phyloP scores from a whole-genome alignment of 371 early-diverging fungal genomes.

The Mucor indicus region DNA sequence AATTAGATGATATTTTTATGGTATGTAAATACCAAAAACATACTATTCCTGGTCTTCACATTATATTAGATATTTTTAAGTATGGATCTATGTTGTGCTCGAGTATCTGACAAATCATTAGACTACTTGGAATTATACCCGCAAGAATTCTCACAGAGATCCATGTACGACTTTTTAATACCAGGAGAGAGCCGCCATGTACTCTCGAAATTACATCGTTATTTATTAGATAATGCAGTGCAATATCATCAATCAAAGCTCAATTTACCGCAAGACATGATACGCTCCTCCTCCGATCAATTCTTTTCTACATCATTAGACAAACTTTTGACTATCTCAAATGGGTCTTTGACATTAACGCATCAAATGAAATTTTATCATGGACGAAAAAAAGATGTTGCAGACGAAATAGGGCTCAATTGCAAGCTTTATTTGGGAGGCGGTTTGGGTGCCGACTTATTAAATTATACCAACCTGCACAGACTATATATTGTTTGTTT shows the following conservation, averaged over 20 bases:
- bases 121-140: slow-evolving; percentile 20
- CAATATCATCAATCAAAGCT: slow-evolving; percentile 6
- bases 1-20: background rate
- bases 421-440: slow-evolving; percentile 21
- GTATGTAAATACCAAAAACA: no score
- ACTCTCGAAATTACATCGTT: slow-evolving; percentile 9
- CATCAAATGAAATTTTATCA: slow-evolving; percentile 4
- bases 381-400: background rate
- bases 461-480: background rate
- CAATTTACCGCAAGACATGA: background rate
- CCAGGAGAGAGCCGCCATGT: slow-evolving; percentile 4
- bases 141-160: slow-evolving; percentile 23
- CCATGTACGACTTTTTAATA: slow-evolving; percentile 23
- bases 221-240: slow-evolving; percentile 11
- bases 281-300: slow-evolving; percentile 10
- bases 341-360: slow-evolving; percentile 22
- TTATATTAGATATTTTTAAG: slow-evolving; percentile 20
- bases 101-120: slow-evolving; percentile 18
- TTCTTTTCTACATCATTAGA: slow-evolving; percentile 2
- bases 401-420: slow-evolving; percentile 1
- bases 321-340: slow-evolving; percentile 11
- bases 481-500: slow-evolving; percentile 20
- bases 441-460: slow-evolving; percentile 20
- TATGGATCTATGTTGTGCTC: slow-evolving; percentile 24
- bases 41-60: no score